These are phyloP conservation scores for Aquilaria yunnanensis DNA, from an alignment of 345 rosid species.

Conservation along the genomic window DNA sequence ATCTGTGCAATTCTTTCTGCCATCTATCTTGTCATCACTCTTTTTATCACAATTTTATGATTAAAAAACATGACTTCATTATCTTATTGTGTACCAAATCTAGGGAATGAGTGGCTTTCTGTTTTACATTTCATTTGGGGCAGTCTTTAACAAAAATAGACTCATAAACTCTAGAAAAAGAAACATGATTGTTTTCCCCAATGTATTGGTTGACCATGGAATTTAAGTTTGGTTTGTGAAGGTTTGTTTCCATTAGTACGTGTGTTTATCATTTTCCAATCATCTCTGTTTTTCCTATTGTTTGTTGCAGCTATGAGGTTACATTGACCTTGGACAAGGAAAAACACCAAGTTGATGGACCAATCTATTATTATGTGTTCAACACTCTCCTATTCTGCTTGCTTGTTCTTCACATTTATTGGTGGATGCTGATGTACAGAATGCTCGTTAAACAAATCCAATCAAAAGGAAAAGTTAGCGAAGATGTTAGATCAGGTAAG, in stretches of 20 bases:
- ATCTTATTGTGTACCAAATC: no score
- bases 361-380: conserved; percentile 75
- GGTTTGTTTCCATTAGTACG: neutral
- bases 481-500: conserved; percentile 92
- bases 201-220: neutral
- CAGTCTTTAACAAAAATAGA: no score
- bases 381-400: conserved; percentile 68
- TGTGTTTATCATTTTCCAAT: neutral
- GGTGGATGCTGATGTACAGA: conserved; percentile 89
- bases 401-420: conserved; percentile 78
- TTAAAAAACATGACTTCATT: no score
- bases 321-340: conserved; percentile 59
- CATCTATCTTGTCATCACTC: neutral
- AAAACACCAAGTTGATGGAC: conserved; percentile 56
- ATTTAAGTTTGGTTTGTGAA: conserved; percentile 2
- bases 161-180: neutral
- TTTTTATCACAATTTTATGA: no score
- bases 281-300: neutral
- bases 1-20: conserved; percentile 5
- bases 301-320: conserved; percentile 70
- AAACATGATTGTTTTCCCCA: neutral
- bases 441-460: conserved; percentile 83
- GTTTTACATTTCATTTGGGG: no score
- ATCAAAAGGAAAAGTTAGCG: conserved; percentile 66
- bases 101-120: no score